phyloP scores from a whole-genome alignment of 257 asterid species.

The Forsythia viridissima region DNA sequence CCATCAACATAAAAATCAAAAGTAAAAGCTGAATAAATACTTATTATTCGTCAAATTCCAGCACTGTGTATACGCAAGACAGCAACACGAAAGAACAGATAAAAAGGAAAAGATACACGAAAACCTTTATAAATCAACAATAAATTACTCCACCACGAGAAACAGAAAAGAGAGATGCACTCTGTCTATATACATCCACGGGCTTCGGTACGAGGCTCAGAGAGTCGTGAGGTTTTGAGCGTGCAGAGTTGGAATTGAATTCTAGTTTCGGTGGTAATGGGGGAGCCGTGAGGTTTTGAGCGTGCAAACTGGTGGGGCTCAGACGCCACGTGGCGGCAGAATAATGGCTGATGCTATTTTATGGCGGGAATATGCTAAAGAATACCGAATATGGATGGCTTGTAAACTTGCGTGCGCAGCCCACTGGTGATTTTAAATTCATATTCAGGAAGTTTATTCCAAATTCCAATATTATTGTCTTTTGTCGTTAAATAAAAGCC shows the following conservation, averaged over 20 bases:
- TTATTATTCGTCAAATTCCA: background rate
- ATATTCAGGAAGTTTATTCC: no score
- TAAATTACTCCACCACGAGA: background rate
- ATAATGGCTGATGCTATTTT: background rate
- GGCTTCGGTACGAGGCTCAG: no score
- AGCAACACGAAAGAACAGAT: background rate
- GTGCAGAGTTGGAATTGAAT: background rate
- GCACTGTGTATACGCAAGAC: background rate
- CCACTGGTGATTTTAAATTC: no score
- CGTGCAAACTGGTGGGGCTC: conserved; percentile 13
- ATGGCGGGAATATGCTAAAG: conserved; percentile 28
- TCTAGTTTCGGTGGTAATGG: background rate
- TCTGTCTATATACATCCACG: background rate
- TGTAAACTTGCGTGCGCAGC: background rate
- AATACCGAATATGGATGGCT: conserved; percentile 4
- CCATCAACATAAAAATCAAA: background rate
- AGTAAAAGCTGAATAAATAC: background rate
- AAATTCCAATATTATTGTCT: no score
- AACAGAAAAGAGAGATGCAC: background rate
- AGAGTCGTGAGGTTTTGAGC: background rate
- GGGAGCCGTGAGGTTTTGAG: background rate
- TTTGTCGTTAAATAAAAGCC: no score
- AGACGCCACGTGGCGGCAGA: conserved; percentile 9
- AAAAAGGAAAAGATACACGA: background rate
- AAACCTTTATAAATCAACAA: background rate